phyloP scores from a whole-genome alignment of 306 rosid genomes.

The Betula pendula region DNA sequence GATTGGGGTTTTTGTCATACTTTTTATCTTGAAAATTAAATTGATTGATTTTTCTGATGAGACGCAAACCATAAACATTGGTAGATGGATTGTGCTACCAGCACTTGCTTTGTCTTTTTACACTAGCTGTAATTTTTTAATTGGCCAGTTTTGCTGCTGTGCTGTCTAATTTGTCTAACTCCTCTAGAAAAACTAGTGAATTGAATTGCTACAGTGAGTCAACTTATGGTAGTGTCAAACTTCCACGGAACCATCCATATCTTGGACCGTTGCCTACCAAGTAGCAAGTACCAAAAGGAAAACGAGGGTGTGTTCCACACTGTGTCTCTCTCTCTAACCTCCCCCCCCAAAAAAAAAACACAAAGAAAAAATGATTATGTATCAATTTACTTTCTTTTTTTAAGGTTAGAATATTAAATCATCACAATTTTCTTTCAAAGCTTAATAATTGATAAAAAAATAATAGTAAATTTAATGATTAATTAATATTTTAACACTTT shows the following conservation, averaged over 20 bases:
- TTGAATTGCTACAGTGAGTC: not conserved
- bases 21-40: no score
- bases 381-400: no score
- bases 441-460: no score
- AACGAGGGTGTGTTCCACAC: not conserved
- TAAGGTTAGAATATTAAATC: no score
- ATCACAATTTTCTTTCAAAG: no score
- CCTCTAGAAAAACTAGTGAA: no score
- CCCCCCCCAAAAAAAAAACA: not conserved
- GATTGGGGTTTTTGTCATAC: not conserved
- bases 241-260: not conserved
- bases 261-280: not conserved
- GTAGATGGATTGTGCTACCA: not conserved
- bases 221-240: conserved; percentile 13
- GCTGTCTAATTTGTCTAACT: not conserved
- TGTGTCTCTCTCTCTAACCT: not conserved
- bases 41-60: not conserved
- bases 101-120: not conserved
- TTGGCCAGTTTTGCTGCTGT: not conserved
- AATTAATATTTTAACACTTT: no score
- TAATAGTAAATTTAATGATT: no score
- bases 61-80: not conserved
- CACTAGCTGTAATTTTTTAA: not conserved
- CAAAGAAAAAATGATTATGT: no score
- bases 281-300: not conserved